Evolutionary conservation across 1,284 basidiomycete species (phyloP).

Genomic region (Cutaneotrichosporon cutaneum): DNA sequence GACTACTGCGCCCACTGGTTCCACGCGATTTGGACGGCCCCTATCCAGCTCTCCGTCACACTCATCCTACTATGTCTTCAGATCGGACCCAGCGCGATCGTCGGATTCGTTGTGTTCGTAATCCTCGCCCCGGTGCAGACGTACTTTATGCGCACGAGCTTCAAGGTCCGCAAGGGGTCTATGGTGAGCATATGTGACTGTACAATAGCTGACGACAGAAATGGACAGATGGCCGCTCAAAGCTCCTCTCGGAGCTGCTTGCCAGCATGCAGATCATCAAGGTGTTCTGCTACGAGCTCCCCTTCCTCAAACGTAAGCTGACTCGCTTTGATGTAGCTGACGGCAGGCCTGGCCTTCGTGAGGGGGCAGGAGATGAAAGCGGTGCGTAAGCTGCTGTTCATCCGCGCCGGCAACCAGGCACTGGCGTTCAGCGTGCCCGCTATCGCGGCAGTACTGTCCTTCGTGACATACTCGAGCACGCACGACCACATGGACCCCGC

Average conservation of each 20-base stretch:
- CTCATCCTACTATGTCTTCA: constrained; percentile 52
- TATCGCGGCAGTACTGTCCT: constrained; percentile 70
- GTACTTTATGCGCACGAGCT: constrained; percentile 67
- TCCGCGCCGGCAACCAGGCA: constrained; percentile 60
- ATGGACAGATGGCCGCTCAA: constrained; percentile 79
- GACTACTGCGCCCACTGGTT: constrained; percentile 57
- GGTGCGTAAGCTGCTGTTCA: constrained; percentile 62
- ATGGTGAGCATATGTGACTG: constrained; percentile 48
- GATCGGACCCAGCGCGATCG: constrained; percentile 72
- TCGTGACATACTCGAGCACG: constrained; percentile 67
- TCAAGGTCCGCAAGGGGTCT: constrained; percentile 61
- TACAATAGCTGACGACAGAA: constrained; percentile 49
- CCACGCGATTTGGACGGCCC: constrained; percentile 64
- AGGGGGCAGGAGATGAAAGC: constrained; percentile 61
- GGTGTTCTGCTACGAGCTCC: constrained; percentile 69
- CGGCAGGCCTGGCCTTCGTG: constrained; percentile 59
- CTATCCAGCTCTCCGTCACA: constrained; percentile 64
- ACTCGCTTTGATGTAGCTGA: constrained; percentile 5
- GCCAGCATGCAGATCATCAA: constrained; percentile 73
- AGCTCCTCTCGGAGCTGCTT: constrained; percentile 73
- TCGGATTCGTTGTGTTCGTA: constrained; percentile 72
- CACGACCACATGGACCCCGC: constrained; percentile 60
- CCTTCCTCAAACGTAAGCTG: constrained; percentile 62
- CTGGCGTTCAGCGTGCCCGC: constrained; percentile 52
- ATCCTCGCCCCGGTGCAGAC: constrained; percentile 69